A percentile compares a stretch with the other conserved stretches of the same genome.
These are phyloP conservation scores for Schizochytrium sp. DNA, from an alignment of 108 stramenopile species.

Conservation along the genomic window DNA sequence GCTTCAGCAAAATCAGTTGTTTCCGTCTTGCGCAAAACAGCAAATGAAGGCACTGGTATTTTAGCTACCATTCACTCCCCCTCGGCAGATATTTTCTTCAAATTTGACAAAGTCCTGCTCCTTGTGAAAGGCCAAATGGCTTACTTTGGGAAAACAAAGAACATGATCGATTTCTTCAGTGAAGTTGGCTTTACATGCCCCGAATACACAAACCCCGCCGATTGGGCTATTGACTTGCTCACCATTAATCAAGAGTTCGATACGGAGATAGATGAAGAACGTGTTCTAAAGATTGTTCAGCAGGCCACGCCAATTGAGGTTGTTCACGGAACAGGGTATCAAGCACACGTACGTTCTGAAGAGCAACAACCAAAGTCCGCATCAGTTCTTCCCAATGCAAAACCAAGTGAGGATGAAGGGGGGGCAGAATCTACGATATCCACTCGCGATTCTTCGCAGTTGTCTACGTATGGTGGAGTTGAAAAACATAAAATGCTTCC, in stretches of 20 bases:
- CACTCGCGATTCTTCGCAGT: neutral
- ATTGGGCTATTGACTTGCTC: conserved; percentile 38
- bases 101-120: neutral
- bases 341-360: neutral
- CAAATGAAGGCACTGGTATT: neutral
- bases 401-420: neutral
- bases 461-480: neutral
- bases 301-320: neutral
- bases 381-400: neutral
- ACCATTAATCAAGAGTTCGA: neutral
- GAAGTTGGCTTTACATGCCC: conserved; percentile 29
- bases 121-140: conserved; percentile 42
- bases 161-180: conserved; percentile 10
- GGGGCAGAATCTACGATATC: neutral
- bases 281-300: neutral
- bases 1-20: conserved; percentile 5
- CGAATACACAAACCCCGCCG: conserved; percentile 58
- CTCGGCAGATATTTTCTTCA: neutral
- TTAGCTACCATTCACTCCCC: conserved; percentile 71
- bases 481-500: neutral
- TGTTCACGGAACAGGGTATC: neutral
- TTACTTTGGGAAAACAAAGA: conserved; percentile 36
- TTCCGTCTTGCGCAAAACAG: neutral
- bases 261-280: neutral
- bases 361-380: neutral